Evolutionary conservation across 225 moss, liverwort and hornwort species (phyloP).

Genomic region (Lunularia cruciata): DNA sequence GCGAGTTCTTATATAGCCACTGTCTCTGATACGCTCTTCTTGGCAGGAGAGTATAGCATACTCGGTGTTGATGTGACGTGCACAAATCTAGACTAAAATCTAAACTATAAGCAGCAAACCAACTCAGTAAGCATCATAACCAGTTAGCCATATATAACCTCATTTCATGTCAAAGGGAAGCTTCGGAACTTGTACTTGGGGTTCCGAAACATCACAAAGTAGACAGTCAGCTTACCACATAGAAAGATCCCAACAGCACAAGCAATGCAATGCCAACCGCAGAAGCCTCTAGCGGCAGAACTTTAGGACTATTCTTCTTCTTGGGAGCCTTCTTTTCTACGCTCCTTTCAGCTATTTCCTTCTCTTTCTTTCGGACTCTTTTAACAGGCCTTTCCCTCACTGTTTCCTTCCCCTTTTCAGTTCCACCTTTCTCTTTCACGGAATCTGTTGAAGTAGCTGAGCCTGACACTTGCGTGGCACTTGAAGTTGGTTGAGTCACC

Average conservation of each 20-base stretch:
- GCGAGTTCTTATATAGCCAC: too few relatives aligned
- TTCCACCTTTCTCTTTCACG: conserved; percentile 50
- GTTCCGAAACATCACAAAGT: conserved; percentile 1
- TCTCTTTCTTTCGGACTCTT: conserved; percentile 80
- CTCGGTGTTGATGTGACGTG: background rate
- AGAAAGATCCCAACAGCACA: conserved; percentile 74
- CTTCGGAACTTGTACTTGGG: background rate
- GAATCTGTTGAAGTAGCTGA: conserved; percentile 37
- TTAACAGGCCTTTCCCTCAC: conserved; percentile 64
- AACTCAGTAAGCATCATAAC: too few relatives aligned
- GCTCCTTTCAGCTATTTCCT: conserved; percentile 54
- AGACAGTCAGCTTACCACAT: conserved; percentile 64
- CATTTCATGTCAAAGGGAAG: background rate
- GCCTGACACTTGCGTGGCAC: conserved; percentile 33
- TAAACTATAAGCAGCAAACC: too few relatives aligned
- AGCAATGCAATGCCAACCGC: conserved; percentile 76
- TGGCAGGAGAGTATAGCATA: too few relatives aligned
- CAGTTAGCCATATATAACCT: too few relatives aligned
- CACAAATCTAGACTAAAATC: too few relatives aligned
- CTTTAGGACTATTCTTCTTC: conserved; percentile 49
- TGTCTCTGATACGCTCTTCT: too few relatives aligned
- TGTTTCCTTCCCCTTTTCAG: conserved; percentile 71
- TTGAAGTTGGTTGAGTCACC: conserved; percentile 41
- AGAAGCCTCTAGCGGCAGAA: conserved; percentile 86
- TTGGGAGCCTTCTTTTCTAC: conserved; percentile 45